A percentile compares a stretch with the other conserved stretches of the same genome.
Conservation (phyloP, 73 alveolate species). For the Chromera velia region DNA sequence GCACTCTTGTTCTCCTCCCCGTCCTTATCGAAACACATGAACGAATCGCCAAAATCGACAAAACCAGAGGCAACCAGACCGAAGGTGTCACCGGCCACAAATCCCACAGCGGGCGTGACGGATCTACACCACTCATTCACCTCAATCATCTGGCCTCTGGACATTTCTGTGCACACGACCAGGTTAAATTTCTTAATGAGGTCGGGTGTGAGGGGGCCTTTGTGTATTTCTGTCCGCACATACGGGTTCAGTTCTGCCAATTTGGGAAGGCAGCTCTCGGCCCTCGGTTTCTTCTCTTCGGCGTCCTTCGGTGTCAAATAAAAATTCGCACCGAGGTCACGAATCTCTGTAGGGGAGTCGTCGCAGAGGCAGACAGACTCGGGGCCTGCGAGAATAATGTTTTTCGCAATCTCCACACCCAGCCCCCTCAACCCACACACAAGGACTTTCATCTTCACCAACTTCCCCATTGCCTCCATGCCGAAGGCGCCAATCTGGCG, state of each 20-base stretch:
- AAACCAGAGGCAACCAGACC: constrained; percentile 82
- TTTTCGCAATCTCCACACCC: constrained; percentile 82
- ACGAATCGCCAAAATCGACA: constrained; percentile 85
- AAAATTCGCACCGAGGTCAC: constrained; percentile 90
- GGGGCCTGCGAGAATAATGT: constrained; percentile 91
- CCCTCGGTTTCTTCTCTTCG: neutral
- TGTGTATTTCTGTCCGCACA: constrained; percentile 59
- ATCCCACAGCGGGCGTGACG: constrained; percentile 55
- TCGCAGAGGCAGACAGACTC: constrained; percentile 80
- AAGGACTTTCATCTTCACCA: constrained; percentile 75
- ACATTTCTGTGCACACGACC: constrained; percentile 58
- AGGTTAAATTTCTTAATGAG: constrained; percentile 48
- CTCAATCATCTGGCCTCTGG: constrained; percentile 53
- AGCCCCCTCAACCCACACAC: constrained; percentile 70
- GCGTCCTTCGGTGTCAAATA: constrained; percentile 78
- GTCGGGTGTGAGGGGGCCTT: constrained; percentile 33
- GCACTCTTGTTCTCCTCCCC: constrained; percentile 93
- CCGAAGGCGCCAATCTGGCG: constrained; percentile 97
- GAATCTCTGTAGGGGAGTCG: constrained; percentile 49
- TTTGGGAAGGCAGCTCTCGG: constrained; percentile 41
- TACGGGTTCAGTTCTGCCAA: constrained; percentile 77
- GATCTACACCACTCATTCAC: constrained; percentile 63
- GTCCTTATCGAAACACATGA: constrained; percentile 56
- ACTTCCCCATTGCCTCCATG: constrained; percentile 90
- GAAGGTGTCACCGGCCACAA: constrained; percentile 59